Percentiles rank a stretch among this genome's conserved stretches.
Conservation (phyloP, 768 basidiomycete species). For the Mycena leptocephala region DNA sequence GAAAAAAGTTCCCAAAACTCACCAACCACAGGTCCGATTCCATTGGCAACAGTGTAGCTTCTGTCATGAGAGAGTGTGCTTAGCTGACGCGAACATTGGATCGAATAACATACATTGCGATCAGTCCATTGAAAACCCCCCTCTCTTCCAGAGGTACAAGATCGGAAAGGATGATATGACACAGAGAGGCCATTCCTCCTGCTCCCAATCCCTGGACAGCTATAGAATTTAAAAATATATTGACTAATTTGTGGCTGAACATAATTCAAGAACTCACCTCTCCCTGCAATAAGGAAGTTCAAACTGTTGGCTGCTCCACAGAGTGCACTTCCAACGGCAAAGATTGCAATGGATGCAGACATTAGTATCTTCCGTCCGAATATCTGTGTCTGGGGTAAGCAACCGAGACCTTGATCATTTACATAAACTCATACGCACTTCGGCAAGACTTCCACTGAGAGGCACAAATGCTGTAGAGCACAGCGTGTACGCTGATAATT, state of each 20-base stretch:
- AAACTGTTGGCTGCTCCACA: constrained; percentile 48
- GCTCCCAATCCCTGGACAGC: constrained; percentile 17
- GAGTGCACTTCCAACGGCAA: constrained; percentile 62
- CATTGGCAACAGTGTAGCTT: constrained; percentile 49
- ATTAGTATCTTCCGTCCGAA: constrained; percentile 59
- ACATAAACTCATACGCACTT: neutral
- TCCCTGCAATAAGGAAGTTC: neutral
- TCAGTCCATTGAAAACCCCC: constrained; percentile 47
- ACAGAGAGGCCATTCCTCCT: constrained; percentile 17
- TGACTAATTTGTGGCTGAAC: too few species aligned
- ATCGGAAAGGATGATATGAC: constrained; percentile 49
- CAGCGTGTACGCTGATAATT: neutral
- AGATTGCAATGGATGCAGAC: constrained; percentile 51
- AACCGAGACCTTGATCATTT: too few species aligned
- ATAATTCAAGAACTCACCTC: neutral
- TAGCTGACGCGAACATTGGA: too few species aligned
- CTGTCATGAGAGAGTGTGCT: constrained; percentile 19
- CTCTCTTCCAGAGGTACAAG: constrained; percentile 50
- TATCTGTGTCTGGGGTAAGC: constrained; percentile 28
- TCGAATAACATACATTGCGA: constrained; percentile 42
- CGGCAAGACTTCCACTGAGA: neutral
- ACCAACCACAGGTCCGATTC: constrained; percentile 51
- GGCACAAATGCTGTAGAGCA: constrained; percentile 2
- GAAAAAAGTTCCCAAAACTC: too few species aligned
- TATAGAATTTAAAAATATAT: too few species aligned